Percentiles rank a stretch among this genome's conserved stretches.
Conservation (phyloP, 805 yeast genomes). For the Crinitomyces ghanaensis region DNA sequence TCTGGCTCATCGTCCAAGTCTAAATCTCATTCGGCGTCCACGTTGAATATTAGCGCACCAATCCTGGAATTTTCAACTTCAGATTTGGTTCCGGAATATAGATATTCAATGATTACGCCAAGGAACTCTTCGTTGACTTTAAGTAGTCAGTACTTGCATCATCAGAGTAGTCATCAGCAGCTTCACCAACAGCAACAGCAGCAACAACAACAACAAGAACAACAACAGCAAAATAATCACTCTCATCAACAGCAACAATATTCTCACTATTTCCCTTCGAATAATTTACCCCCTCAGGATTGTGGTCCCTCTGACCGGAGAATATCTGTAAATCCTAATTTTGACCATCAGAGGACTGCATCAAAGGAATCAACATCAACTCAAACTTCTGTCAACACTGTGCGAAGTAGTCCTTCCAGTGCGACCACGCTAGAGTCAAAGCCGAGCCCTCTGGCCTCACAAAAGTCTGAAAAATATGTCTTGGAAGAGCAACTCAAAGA, state of each 20-base stretch:
- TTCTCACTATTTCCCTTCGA: constrained; percentile 2
- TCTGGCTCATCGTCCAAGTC: no score
- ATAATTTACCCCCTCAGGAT: no score
- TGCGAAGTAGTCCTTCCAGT: no score
- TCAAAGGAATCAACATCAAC: background rate
- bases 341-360: background rate
- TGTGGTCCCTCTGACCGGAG: no score
- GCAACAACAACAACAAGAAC: constrained; percentile 2
- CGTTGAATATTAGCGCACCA: constrained; percentile 17
- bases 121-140: constrained; percentile 2
- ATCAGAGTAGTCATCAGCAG: constrained; percentile 1
- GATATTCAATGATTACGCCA: constrained; percentile 4
- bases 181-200: constrained; percentile 1
- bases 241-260: constrained; percentile 1
- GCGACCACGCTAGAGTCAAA: background rate
- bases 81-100: constrained; percentile 12
- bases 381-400: background rate
- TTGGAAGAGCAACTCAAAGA: background rate
- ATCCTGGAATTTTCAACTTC: constrained; percentile 17
- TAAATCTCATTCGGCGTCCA: no score
- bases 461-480: background rate
- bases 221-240: constrained; percentile 1
- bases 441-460: background rate
- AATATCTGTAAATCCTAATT: background rate
- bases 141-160: constrained; percentile 2